Percentiles rank a stretch among this genome's conserved stretches.
Evolutionary conservation across 2,329 filamentous ascomycete species (phyloP).

Genomic region (Sarocladium kiliense): DNA sequence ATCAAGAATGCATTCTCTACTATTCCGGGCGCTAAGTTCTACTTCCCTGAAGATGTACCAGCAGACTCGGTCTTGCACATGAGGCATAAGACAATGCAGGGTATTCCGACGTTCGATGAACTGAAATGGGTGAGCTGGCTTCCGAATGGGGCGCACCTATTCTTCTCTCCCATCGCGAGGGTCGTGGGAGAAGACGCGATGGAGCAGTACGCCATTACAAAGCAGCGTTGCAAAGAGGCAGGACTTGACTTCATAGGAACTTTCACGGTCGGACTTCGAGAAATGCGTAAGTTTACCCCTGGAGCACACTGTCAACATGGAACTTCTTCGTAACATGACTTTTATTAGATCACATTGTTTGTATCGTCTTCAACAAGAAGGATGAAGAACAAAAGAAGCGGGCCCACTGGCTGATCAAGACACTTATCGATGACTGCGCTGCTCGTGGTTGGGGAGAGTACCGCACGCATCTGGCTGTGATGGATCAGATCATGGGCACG

Average conservation of each 20-base stretch:
- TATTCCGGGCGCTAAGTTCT: constrained; percentile 27
- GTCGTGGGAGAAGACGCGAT: constrained; percentile 36
- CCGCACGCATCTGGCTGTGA: constrained; percentile 38
- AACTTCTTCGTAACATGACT: too few species aligned
- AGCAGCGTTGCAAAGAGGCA: constrained; percentile 25
- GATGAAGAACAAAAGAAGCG: constrained; percentile 29
- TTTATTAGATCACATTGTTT: constrained; percentile 42
- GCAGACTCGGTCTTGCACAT: constrained; percentile 26
- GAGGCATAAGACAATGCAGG: constrained; percentile 16
- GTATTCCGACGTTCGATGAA: constrained; percentile 31
- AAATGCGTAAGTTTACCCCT: constrained; percentile 29
- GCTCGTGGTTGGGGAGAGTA: constrained; percentile 39
- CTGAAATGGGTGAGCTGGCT: constrained; percentile 36
- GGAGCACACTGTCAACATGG: too few species aligned
- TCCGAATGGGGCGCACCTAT: constrained; percentile 37
- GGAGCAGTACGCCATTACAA: constrained; percentile 29
- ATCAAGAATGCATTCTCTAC: constrained; percentile 28
- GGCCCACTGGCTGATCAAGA: constrained; percentile 23
- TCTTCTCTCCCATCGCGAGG: constrained; percentile 39
- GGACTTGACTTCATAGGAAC: constrained; percentile 35
- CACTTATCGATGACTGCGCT: constrained; percentile 35
- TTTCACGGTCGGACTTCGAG: constrained; percentile 35
- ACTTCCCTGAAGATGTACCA: constrained; percentile 27
- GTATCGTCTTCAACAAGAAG: constrained; percentile 45
- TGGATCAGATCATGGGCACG: constrained; percentile 41